A percentile compares a stretch with the other conserved stretches of the same genome.
Conservation (phyloP, 441 rosid species). For the Croton setiger region DNA sequence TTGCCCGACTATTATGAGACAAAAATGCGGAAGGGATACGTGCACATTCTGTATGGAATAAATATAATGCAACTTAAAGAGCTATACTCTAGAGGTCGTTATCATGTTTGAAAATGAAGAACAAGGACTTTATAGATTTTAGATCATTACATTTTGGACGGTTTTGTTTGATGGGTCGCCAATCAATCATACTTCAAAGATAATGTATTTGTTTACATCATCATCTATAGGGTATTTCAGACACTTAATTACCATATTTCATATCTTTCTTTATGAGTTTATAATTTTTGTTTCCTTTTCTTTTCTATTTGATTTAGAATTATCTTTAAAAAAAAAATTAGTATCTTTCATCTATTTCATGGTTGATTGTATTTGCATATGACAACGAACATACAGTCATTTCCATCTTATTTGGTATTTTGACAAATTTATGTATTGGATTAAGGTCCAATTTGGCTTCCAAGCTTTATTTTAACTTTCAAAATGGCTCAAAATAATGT, state of each 20-base stretch:
- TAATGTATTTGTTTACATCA: background rate
- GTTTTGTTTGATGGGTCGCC: background rate
- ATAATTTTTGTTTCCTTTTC: no score
- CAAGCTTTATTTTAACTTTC: no score
- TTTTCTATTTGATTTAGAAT: no score
- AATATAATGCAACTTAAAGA: background rate
- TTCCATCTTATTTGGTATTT: background rate
- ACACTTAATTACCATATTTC: background rate
- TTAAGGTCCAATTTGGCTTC: no score
- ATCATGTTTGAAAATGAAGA: background rate
- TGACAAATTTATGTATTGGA: no score
- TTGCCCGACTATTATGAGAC: background rate
- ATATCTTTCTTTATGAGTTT: no score
- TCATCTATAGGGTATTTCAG: background rate
- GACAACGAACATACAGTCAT: background rate
- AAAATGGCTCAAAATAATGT: no score
- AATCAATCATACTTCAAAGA: background rate
- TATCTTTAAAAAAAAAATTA: no score
- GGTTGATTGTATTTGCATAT: background rate
- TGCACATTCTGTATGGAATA: background rate
- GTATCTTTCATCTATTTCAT: background rate
- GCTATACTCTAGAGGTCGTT: background rate
- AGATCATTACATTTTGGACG: background rate
- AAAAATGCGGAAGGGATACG: background rate
- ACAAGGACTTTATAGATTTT: background rate